A percentile compares a stretch with the other conserved stretches of the same genome.
phyloP scores from a whole-genome alignment of 768 basidiomycete genomes.

The Mycena alexandri region DNA sequence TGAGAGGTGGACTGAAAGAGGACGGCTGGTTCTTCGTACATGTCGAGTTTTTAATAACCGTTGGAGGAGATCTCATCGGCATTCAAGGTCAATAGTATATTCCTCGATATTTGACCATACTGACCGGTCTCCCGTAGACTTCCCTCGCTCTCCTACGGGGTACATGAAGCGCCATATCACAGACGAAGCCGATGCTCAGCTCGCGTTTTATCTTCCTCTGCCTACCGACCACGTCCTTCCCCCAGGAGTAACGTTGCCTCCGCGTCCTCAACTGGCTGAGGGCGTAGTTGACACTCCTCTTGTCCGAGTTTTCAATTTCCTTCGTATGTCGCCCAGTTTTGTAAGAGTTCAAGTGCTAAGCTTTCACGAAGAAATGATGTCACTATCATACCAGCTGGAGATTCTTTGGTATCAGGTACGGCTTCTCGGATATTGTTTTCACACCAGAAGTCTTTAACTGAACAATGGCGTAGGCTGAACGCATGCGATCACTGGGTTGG shows the following conservation, averaged over 20 bases:
- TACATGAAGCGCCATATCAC: slow-evolving; percentile 75
- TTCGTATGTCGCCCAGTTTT: slow-evolving; percentile 69
- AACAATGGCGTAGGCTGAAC: slow-evolving; percentile 64
- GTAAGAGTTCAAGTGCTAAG: slow-evolving; percentile 8
- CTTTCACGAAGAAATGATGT: slow-evolving; percentile 80
- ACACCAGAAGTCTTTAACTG: slow-evolving; percentile 29
- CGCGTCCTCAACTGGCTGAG: slow-evolving; percentile 66
- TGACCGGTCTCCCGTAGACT: slow-evolving; percentile 59
- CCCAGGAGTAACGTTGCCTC: slow-evolving; percentile 56
- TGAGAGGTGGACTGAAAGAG: slow-evolving; percentile 74
- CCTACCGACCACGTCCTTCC: slow-evolving; percentile 57
- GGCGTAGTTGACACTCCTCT: slow-evolving; percentile 85
- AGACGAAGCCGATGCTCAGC: slow-evolving; percentile 78
- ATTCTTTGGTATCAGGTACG: slow-evolving; percentile 83
- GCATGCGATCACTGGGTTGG: slow-evolving; percentile 91
- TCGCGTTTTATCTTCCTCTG: slow-evolving; percentile 72
- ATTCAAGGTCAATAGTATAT: slow-evolving; percentile 66
- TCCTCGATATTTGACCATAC: not conserved
- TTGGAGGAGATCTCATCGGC: slow-evolving; percentile 80
- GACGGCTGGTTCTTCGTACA: slow-evolving; percentile 91
- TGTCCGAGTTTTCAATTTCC: slow-evolving; percentile 86
- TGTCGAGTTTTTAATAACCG: slow-evolving; percentile 79
- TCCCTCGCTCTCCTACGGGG: slow-evolving; percentile 76
- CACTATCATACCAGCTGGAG: slow-evolving; percentile 92
- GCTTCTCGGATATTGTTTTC: slow-evolving; percentile 13